These are phyloP conservation scores for Ilyonectria destructans DNA, from an alignment of 2,329 filamentous ascomycete genomes.

Conservation along the genomic window DNA sequence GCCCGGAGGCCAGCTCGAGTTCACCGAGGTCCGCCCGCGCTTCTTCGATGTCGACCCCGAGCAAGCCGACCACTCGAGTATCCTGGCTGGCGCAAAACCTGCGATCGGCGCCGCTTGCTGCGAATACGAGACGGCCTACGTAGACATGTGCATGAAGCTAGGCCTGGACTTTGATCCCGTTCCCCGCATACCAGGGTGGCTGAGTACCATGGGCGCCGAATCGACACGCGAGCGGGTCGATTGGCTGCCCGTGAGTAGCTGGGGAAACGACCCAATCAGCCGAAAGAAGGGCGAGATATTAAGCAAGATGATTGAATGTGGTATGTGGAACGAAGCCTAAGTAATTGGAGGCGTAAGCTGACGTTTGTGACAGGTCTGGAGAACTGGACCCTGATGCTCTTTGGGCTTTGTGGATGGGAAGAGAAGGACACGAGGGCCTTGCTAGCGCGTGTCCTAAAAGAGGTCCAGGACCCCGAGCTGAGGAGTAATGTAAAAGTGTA, in stretches of 20 bases:
- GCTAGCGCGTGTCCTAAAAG: constrained; percentile 52
- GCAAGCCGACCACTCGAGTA: constrained; percentile 36
- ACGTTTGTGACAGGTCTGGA: constrained; percentile 44
- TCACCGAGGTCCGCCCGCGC: constrained; percentile 59
- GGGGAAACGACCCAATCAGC: constrained; percentile 59
- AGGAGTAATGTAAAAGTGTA: constrained; percentile 54
- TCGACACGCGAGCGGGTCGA: constrained; percentile 58
- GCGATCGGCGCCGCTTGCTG: constrained; percentile 50
- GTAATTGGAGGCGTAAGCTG: not conserved
- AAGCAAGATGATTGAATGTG: constrained; percentile 55
- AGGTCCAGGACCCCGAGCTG: constrained; percentile 50
- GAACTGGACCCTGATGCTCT: constrained; percentile 54
- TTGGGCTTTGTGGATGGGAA: constrained; percentile 52
- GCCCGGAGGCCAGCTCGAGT: constrained; percentile 63
- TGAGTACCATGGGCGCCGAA: constrained; percentile 59
- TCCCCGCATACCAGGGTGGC: constrained; percentile 53
- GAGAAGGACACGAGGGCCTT: constrained; percentile 52
- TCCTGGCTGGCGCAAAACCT: constrained; percentile 35
- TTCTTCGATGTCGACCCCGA: constrained; percentile 58
- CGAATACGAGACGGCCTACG: constrained; percentile 55
- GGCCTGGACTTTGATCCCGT: constrained; percentile 60
- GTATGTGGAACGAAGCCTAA: constrained; percentile 46
- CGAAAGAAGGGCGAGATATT: constrained; percentile 56
- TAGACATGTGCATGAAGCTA: constrained; percentile 46
- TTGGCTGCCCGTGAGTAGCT: constrained; percentile 59